Evolutionary conservation across 306 rosid genomes (phyloP).

Genomic region (Quercus cerris): DNA sequence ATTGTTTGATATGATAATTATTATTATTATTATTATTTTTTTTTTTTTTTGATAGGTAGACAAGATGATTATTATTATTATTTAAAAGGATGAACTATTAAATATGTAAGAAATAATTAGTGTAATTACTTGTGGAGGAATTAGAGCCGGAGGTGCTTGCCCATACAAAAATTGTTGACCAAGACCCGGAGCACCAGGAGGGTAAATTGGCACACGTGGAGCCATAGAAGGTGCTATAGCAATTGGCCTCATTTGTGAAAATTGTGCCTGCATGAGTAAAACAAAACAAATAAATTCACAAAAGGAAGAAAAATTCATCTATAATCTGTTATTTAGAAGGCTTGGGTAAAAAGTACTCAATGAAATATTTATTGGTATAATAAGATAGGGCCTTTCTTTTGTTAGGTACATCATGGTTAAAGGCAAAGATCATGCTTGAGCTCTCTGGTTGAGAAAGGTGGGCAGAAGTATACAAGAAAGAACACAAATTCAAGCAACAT

Average conservation of each 20-base stretch:
- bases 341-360: background rate
- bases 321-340: background rate
- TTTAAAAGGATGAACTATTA: background rate
- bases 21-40: too few species aligned
- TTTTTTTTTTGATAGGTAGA: too few species aligned
- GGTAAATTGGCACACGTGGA: slow-evolving; percentile 71
- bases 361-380: background rate
- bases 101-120: background rate
- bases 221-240: slow-evolving; percentile 57
- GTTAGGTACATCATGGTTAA: background rate
- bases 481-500: too few species aligned
- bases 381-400: background rate
- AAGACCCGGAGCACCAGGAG: slow-evolving; percentile 74
- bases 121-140: slow-evolving; percentile 63
- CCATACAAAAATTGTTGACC: slow-evolving; percentile 81
- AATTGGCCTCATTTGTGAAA: slow-evolving; percentile 78
- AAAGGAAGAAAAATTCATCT: background rate
- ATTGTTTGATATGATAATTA: background rate
- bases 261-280: slow-evolving; percentile 49
- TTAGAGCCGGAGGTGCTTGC: slow-evolving; percentile 66
- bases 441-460: background rate
- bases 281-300: background rate
- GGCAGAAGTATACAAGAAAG: too few species aligned
- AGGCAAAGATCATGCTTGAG: background rate
- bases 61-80: too few species aligned